Base-by-base conservation (phyloP, 495 filamentous ascomycete species). In the Aspergillus baeticus region DNA sequence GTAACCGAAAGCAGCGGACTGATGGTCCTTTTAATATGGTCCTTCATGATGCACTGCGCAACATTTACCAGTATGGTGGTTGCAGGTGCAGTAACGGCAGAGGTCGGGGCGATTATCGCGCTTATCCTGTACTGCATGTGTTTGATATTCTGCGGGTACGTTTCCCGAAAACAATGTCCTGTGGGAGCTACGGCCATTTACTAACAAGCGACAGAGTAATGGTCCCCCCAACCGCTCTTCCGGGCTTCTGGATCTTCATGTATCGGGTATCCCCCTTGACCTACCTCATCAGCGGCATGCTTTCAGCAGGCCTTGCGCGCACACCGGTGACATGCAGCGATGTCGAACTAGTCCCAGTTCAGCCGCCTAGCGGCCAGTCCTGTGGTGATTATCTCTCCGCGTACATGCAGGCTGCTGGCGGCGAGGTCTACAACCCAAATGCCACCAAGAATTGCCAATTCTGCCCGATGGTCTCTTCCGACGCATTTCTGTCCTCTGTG, bases 181-280 rank as follows among this genome's bases (percentile, higher is more conserved):
- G 81, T 1, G 85, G 13, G 33, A 80, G n/a, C n/a, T n/a, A n/a
- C n/a, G n/a, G n/a, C n/a, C n/a, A n/a, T n/a, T 78, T 45, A 84
- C 82, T 59, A 59, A 87, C 31, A 82, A 82, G 51, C 80, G 84
- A 48, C 57, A 75, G 85, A 79, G 87, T 91, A 50, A 81, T 93
- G 61, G 84, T 84, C 39, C 79, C 68, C 18, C 85, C 88, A 0
- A 58, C 69, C 1, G 68, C 72, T 0, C 75, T 89, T 50, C 87
- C 87, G n/a, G 68, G 80, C 21, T 92, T 91, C 80, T 92, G 88
- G 88, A 88, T 89, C 63, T 91, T 91, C 76, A 88, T 91, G 84
- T 90, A 91, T 68, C 84, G 85, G 38, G 75, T 89, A 58, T 87
- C 84, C 3, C 88, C 89, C 10, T 83, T 91, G 57, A 87, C 84